Percentiles rank a stretch among this genome's conserved stretches.
These are phyloP conservation scores for Thielaviopsis cerberus DNA, from an alignment of 2,329 filamentous ascomycete species.

Conservation along the genomic window DNA sequence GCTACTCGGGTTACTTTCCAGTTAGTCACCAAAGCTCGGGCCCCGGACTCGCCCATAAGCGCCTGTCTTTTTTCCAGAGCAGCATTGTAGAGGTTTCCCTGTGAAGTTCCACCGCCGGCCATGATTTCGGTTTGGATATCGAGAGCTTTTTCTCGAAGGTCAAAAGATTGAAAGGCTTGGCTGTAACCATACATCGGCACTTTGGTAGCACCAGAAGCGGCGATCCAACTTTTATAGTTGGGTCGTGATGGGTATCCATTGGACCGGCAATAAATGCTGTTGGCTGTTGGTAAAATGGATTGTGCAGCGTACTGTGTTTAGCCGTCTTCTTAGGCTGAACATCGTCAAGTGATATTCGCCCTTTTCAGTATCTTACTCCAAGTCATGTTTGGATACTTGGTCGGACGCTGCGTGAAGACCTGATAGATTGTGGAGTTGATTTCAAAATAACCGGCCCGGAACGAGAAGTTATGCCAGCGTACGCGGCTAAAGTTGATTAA, in stretches of 20 bases:
- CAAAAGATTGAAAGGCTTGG: not conserved
- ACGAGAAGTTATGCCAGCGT: not conserved
- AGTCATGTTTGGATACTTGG: not conserved
- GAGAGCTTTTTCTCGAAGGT: not conserved
- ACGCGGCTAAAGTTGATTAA: not conserved
- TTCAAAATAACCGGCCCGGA: not conserved
- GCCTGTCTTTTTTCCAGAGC: constrained; percentile 32
- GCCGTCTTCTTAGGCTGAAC: not conserved
- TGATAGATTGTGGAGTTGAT: not conserved
- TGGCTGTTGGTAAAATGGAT: not conserved
- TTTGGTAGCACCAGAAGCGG: not conserved
- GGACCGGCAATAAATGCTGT: not conserved
- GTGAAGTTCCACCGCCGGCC: constrained; percentile 2
- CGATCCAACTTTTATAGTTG: not conserved
- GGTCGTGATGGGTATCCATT: not conserved
- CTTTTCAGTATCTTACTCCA: not conserved
- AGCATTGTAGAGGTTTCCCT: constrained; percentile 6
- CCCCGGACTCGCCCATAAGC: constrained; percentile 34
- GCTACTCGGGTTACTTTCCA: constrained; percentile 41
- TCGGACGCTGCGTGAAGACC: too few relatives aligned
- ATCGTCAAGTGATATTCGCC: not conserved
- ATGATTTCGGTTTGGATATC: not conserved
- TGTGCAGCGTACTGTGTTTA: not conserved
- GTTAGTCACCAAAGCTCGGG: constrained; percentile 37
- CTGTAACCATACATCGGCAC: not conserved